A percentile compares a stretch with the other conserved stretches of the same genome.
phyloP scores from a whole-genome alignment of 1,284 basidiomycete genomes.

The Ustilago crameri region DNA sequence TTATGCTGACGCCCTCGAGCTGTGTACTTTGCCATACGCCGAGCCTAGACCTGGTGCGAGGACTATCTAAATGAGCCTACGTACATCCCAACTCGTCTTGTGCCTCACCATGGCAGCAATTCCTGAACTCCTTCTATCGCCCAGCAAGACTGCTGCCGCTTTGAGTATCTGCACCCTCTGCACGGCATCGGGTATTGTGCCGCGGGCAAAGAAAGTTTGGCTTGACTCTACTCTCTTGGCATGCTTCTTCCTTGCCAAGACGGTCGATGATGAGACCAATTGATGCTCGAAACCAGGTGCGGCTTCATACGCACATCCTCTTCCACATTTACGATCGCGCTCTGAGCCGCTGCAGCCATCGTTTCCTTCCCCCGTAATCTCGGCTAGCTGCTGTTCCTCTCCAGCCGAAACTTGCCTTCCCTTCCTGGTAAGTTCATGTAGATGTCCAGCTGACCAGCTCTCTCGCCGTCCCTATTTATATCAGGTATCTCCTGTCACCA shows the following conservation, averaged over 20 bases:
- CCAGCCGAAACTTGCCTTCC: constrained; percentile 1
- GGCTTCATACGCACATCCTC: not conserved
- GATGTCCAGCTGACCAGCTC: not conserved
- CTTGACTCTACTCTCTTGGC: not conserved
- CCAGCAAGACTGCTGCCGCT: too few species aligned
- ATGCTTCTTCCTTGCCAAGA: not conserved
- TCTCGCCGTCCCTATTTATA: not conserved
- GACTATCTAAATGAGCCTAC: constrained; percentile 3
- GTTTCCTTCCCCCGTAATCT: not conserved
- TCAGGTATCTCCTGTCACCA: not conserved
- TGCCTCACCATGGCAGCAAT: too few species aligned
- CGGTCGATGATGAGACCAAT: not conserved
- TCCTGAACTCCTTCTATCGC: too few species aligned
- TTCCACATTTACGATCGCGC: too few species aligned
- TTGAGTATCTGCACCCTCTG: not conserved
- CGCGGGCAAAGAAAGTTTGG: not conserved
- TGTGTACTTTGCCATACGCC: not conserved
- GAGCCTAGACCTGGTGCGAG: constrained; percentile 2
- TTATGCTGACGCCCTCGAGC: not conserved
- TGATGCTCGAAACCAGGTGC: not conserved
- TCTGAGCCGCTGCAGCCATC: not conserved
- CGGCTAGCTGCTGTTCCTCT: constrained; percentile 8
- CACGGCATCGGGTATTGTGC: not conserved
- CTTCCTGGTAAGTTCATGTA: constrained; percentile 7
- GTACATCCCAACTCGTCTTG: not conserved